These are phyloP conservation scores for Microstroma glucosiphilum DNA, from an alignment of 1,284 basidiomycete genomes.

Conservation along the genomic window DNA sequence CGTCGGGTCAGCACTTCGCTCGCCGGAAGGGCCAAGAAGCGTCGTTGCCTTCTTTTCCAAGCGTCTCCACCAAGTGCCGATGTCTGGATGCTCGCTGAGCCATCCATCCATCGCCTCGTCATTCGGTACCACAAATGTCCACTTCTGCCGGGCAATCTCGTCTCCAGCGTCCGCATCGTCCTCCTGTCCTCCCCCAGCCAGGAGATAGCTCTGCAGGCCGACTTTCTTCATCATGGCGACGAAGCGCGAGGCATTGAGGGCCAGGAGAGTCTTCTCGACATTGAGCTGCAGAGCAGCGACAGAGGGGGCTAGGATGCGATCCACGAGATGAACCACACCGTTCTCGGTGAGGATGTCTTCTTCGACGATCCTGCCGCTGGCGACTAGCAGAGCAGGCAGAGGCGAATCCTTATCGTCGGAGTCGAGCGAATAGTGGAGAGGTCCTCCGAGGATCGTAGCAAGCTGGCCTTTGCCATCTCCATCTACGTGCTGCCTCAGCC, in stretches of 20 bases:
- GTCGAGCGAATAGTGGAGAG: conserved; percentile 11
- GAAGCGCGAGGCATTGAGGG: conserved; percentile 83
- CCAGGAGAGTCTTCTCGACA: conserved; percentile 83
- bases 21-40: no score
- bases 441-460: conserved; percentile 1
- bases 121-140: conserved; percentile 66
- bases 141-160: conserved; percentile 25
- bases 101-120: conserved; percentile 67
- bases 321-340: conserved; percentile 81
- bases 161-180: conserved; percentile 19
- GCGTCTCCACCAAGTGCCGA: background rate
- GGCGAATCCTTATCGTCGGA: background rate
- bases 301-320: conserved; percentile 71
- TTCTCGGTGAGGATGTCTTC: conserved; percentile 46
- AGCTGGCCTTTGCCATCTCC: conserved; percentile 6
- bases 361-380: conserved; percentile 25
- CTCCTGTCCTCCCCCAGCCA: conserved; percentile 44
- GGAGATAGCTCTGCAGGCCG: conserved; percentile 55
- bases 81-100: conserved; percentile 7
- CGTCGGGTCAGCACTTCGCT: background rate
- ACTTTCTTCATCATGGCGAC: conserved; percentile 75
- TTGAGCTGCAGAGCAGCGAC: conserved; percentile 67
- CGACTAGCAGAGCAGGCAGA: conserved; percentile 17
- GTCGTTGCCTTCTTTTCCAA: background rate
- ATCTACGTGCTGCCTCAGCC: conserved; percentile 11